Evolutionary conservation across 345 rosid species (phyloP).

Genomic region (Corchorus capsularis): DNA sequence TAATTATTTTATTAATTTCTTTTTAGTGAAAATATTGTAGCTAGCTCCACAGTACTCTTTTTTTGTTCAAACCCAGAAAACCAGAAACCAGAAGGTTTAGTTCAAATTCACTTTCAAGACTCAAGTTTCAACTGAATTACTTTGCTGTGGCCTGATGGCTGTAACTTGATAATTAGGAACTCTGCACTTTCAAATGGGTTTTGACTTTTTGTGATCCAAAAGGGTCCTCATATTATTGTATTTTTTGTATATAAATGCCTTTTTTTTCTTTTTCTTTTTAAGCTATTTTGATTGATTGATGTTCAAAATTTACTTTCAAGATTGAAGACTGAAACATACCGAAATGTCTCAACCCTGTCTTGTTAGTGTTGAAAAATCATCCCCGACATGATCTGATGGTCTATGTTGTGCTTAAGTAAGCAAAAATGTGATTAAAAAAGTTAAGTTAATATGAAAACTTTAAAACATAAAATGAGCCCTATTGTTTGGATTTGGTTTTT

Average conservation of each 20-base stretch:
- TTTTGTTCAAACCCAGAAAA: background rate
- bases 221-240: background rate
- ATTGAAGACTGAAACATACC: background rate
- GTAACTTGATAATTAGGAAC: too few relatives aligned
- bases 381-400: background rate
- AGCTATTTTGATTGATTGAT: background rate
- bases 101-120: background rate
- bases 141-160: too few relatives aligned
- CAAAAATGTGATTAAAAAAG: background rate
- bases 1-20: background rate
- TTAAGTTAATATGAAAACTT: background rate
- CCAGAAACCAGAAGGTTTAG: background rate
- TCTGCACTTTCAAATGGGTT: background rate
- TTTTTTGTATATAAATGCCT: too few relatives aligned
- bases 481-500: background rate
- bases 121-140: background rate
- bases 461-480: background rate
- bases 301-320: background rate
- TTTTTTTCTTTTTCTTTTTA: too few relatives aligned
- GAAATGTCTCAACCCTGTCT: background rate
- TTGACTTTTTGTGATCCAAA: background rate
- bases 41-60: background rate
- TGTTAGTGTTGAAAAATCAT: background rate
- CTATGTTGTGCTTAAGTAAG: background rate
- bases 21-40: background rate